Evolutionary conservation across 345 rosid species (phyloP).

Genomic region (Microthlaspi erraticum): DNA sequence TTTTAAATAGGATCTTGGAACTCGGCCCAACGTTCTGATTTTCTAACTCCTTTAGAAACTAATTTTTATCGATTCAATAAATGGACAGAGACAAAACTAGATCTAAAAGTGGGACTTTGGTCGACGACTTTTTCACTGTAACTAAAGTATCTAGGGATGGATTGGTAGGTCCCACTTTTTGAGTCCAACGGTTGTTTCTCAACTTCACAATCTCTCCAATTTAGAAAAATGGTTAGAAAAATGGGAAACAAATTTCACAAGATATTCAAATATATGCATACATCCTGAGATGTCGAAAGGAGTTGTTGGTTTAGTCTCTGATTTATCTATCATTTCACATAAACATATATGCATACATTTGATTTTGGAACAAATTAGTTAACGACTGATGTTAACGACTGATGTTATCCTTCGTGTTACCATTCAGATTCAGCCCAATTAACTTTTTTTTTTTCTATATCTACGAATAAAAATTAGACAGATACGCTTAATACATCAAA

Average conservation of each 20-base stretch:
- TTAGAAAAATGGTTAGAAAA: too few relatives aligned
- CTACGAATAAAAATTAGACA: slow-evolving; percentile 20
- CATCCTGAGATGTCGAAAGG: neutral
- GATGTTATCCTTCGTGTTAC: slow-evolving; percentile 1
- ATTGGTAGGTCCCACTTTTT: slow-evolving; percentile 30
- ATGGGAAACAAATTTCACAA: neutral
- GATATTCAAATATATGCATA: neutral
- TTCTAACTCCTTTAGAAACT: neutral
- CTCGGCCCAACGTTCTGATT: slow-evolving; percentile 54
- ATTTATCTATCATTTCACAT: too few relatives aligned
- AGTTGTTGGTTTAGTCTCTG: too few relatives aligned
- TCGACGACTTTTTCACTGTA: slow-evolving; percentile 32
- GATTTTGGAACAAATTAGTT: slow-evolving; percentile 1
- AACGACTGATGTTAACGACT: neutral
- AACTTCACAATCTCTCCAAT: neutral
- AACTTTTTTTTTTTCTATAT: slow-evolving; percentile 8
- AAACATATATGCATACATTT: slow-evolving; percentile 13
- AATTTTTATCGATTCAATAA: slow-evolving; percentile 19
- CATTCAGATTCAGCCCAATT: neutral
- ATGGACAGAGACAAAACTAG: slow-evolving; percentile 31
- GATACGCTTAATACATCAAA: slow-evolving; percentile 23
- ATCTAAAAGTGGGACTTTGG: slow-evolving; percentile 26
- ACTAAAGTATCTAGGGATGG: neutral
- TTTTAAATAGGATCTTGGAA: slow-evolving; percentile 49
- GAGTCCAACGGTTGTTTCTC: slow-evolving; percentile 36